phyloP scores from a whole-genome alignment of 2,329 filamentous ascomycete genomes.

The Aureobasidium sp. region DNA sequence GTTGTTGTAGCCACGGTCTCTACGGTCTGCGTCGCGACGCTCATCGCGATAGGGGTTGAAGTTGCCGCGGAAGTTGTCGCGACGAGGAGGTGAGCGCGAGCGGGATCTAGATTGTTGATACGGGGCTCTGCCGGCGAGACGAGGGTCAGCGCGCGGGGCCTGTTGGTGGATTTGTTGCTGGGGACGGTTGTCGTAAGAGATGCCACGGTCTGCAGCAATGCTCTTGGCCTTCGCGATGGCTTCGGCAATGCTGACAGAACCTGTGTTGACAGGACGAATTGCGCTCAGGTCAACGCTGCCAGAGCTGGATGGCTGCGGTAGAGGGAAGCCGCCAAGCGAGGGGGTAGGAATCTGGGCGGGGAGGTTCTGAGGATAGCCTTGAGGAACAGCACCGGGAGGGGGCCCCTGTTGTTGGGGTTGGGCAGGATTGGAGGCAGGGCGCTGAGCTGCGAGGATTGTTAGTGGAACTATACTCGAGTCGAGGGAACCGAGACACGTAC shows the following conservation, averaged over 20 bases:
- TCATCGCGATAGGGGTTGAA: slow-evolving; percentile 82
- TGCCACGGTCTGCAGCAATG: slow-evolving; percentile 71
- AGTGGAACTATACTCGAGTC: background rate
- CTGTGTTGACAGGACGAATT: slow-evolving; percentile 71
- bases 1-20: slow-evolving; percentile 50
- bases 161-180: slow-evolving; percentile 21
- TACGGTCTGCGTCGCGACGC: slow-evolving; percentile 60
- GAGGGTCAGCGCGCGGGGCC: slow-evolving; percentile 35
- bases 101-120: slow-evolving; percentile 58
- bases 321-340: slow-evolving; percentile 37
- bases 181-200: slow-evolving; percentile 35
- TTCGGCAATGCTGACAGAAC: slow-evolving; percentile 75
- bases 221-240: slow-evolving; percentile 78
- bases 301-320: slow-evolving; percentile 63
- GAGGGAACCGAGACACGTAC: slow-evolving; percentile 25
- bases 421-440: slow-evolving; percentile 38
- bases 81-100: slow-evolving; percentile 64
- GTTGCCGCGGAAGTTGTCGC: slow-evolving; percentile 66
- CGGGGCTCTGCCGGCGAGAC: slow-evolving; percentile 43
- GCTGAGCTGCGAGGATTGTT: slow-evolving; percentile 35
- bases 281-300: slow-evolving; percentile 73
- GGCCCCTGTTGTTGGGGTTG: slow-evolving; percentile 24
- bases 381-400: slow-evolving; percentile 32
- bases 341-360: slow-evolving; percentile 29
- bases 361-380: slow-evolving; percentile 37